These are phyloP conservation scores for Phytophthora podocarpi DNA, from an alignment of 352 stramenopile species.

Conservation along the genomic window DNA sequence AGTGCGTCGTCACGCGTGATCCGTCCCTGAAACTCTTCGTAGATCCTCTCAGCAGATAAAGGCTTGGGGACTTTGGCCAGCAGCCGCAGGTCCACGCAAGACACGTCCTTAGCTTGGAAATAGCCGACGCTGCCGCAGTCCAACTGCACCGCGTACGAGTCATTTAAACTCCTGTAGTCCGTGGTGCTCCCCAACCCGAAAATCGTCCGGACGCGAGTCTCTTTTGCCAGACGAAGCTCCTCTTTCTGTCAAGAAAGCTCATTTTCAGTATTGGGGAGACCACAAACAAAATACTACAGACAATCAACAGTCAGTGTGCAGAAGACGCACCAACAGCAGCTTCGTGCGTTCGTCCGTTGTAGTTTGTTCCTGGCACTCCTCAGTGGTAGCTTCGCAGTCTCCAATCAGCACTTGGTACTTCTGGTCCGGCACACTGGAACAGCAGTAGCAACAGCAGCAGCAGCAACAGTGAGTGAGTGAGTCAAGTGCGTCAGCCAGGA, in stretches of 20 bases:
- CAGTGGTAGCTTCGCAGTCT: neutral
- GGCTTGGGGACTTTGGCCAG: slow-evolving; percentile 72
- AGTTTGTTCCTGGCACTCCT: neutral
- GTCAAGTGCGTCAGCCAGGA: neutral
- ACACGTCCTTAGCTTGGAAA: slow-evolving; percentile 53
- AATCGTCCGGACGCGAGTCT: slow-evolving; percentile 30
- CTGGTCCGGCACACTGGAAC: slow-evolving; percentile 31
- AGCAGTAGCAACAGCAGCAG: neutral
- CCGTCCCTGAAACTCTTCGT: slow-evolving; percentile 66
- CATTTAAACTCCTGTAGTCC: slow-evolving; percentile 28
- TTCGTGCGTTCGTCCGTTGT: slow-evolving; percentile 14
- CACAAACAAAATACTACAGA: neutral
- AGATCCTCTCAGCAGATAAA: slow-evolving; percentile 67
- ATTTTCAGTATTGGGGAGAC: too few relatives aligned
- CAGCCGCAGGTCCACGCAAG: slow-evolving; percentile 70
- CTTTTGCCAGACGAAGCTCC: slow-evolving; percentile 32
- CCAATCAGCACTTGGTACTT: slow-evolving; percentile 33
- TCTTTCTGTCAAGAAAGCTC: slow-evolving; percentile 23
- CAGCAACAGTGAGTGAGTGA: neutral
- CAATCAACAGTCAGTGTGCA: neutral
- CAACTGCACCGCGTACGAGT: slow-evolving; percentile 45
- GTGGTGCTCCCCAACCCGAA: slow-evolving; percentile 33
- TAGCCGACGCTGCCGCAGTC: slow-evolving; percentile 39
- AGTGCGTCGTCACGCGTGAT: slow-evolving; percentile 66
- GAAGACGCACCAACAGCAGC: slow-evolving; percentile 45